phyloP scores from a whole-genome alignment of 1,284 basidiomycete genomes.

The Sanguinoderma infundibulare region DNA sequence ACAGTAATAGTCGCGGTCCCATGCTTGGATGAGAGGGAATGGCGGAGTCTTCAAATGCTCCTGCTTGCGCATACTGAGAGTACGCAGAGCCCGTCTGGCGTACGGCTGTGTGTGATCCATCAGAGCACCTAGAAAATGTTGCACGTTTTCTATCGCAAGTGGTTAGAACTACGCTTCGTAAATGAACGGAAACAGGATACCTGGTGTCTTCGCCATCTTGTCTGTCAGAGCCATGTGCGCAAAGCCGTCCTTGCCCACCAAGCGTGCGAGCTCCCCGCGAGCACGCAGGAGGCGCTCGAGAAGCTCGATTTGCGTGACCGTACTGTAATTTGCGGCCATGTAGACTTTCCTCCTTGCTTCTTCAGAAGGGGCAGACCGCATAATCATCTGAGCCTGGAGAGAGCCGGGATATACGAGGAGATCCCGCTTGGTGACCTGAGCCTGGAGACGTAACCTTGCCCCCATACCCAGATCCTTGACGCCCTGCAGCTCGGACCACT shows the following conservation, averaged over 20 bases:
- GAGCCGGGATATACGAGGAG: constrained; percentile 83
- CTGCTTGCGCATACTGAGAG: constrained; percentile 78
- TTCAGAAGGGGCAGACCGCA: constrained; percentile 84
- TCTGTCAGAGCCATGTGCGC: constrained; percentile 85
- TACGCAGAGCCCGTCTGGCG: constrained; percentile 73
- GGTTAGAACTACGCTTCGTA: not conserved
- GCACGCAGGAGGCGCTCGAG: constrained; percentile 79
- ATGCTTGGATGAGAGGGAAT: constrained; percentile 79
- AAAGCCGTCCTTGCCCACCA: constrained; percentile 85
- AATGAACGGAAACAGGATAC: constrained; percentile 41
- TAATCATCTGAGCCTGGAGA: constrained; percentile 91
- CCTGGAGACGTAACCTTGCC: constrained; percentile 68
- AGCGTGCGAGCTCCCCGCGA: constrained; percentile 77
- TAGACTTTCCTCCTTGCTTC: constrained; percentile 83
- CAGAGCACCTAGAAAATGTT: constrained; percentile 80
- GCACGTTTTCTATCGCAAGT: constrained; percentile 74
- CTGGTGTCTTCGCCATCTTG: constrained; percentile 94
- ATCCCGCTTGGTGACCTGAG: constrained; percentile 73
- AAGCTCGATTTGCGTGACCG: constrained; percentile 68
- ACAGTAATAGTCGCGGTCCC: constrained; percentile 93
- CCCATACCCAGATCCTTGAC: constrained; percentile 76
- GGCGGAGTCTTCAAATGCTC: constrained; percentile 57
- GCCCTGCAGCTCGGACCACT: constrained; percentile 66
- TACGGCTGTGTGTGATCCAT: constrained; percentile 78
- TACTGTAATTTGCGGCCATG: constrained; percentile 74